These are phyloP conservation scores for Amanita rimosa DNA, from an alignment of 768 basidiomycete species.

Conservation along the genomic window DNA sequence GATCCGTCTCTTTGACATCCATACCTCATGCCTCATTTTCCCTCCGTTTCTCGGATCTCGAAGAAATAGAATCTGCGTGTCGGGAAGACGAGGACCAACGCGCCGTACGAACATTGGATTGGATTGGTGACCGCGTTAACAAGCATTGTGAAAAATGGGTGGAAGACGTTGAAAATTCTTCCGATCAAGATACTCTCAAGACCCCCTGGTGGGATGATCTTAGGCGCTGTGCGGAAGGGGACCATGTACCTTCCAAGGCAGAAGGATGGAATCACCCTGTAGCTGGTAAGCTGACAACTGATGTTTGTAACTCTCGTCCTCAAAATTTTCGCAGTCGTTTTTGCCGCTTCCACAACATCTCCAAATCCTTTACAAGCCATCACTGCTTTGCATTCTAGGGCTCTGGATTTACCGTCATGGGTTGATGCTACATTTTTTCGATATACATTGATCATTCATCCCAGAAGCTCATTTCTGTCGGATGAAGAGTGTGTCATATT, in stretches of 20 bases:
- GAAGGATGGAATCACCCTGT: conserved; percentile 88
- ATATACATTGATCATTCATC: conserved; percentile 73
- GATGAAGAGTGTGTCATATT: conserved; percentile 60
- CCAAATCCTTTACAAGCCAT: conserved; percentile 76
- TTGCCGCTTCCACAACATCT: conserved; percentile 74
- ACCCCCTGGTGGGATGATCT: conserved; percentile 90
- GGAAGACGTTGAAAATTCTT: conserved; percentile 43
- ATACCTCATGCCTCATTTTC: conserved; percentile 64
- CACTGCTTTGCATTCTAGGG: conserved; percentile 58
- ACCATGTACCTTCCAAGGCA: conserved; percentile 53
- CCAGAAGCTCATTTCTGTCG: conserved; percentile 53
- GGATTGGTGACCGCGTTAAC: conserved; percentile 67
- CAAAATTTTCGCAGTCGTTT: conserved; percentile 42
- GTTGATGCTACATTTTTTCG: conserved; percentile 62
- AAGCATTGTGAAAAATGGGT: conserved; percentile 61
- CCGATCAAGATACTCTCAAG: conserved; percentile 26
- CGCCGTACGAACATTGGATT: conserved; percentile 73
- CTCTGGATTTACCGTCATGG: conserved; percentile 66
- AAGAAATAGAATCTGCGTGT: conserved; percentile 62
- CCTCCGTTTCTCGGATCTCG: conserved; percentile 68
- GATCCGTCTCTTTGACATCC: conserved; percentile 62
- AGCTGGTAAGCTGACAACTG: conserved; percentile 44
- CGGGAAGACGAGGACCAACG: conserved; percentile 73
- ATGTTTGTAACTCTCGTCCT: conserved; percentile 4
- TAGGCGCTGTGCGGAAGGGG: conserved; percentile 64